Evolutionary conservation across 2,329 filamentous ascomycete species (phyloP), one percentile per base, ranked within the genome.

Genomic region (Pseudocercospora ulei): DNA sequence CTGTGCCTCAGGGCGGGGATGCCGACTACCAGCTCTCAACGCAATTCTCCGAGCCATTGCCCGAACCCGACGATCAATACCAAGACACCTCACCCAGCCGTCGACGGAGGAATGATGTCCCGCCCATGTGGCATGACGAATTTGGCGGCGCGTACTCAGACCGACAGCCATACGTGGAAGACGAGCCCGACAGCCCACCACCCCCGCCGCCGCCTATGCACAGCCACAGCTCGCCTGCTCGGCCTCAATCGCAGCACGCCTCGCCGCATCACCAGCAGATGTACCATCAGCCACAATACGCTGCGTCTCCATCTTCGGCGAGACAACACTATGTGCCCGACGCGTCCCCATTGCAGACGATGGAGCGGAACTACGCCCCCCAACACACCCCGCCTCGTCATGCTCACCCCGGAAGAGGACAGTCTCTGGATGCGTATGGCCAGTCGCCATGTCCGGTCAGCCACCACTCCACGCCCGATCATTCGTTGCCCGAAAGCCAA

Each of bases 1-100:
- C 78, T 71, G 4, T 75, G 76, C 4, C 40, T 7, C 36, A 51
- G 11, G 26, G 27, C 5, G 51, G 53, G 35, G 50, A 49, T 55
- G 57, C 49, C 25, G 46, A 42, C 19, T 54, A 59, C 34, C 49
- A 53, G 27, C 43, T 54, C 24, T 41, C 43, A n/a, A 56, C 51
- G 2, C 47, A 57, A 46, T 39, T 53, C 46, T 40, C 55, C 2
- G 51, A 61, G 57, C 47, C 55, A 34, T 43, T 65, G 48, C 54
- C 58, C 40, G 34, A 55, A 50, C 25, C 56, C 46, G 38, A 61
- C 14, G 55, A 55, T 30, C 57, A 60, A 33, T 50, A 59, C 35
- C 51, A 48, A 29, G 49, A 51, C n/a, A 35, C 52, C 7, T 27
- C 37, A 5, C 14, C 34, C 7, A 17, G 11, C n/a, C 43, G 51